Base-by-base conservation (phyloP, 1,284 basidiomycete genomes). In the Rhizoctonia solani region DNA sequence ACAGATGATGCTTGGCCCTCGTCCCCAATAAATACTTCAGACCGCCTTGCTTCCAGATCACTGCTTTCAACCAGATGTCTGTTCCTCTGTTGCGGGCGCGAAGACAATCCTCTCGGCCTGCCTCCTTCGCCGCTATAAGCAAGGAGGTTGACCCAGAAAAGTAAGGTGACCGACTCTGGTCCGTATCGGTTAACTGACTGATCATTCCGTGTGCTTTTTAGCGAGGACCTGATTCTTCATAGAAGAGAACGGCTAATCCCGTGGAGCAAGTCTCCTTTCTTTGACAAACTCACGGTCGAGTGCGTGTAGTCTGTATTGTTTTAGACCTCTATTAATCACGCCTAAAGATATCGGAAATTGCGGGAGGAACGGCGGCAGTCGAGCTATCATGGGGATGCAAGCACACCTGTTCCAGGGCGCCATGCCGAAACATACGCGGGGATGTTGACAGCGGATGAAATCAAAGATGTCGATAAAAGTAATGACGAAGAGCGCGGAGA, bases 401-500 rank as follows among this genome's bases (percentile, higher is more conserved):
- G 13, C 50, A 16, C 23, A 4, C 49, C 47, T 19, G 34, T 19
- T 4, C 59, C 59, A 25, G 21, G 25, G 27, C 23, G 44, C 30
- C 30, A 23, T 4, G 44, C 34, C 16, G 34, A 30, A 16, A 14
- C 47, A 1, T 63, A 63, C 25, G 47, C 32, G 30, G 59, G 59
- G 6, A 63, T 63, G 59, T 23, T 63, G 49, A 63, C 59, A 9
- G 59, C 59, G 16, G 59, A 63, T 27, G 59, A 63, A 63, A 52
- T 30, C 37, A 54, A 66, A 19, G 52, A 54, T 34, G 63, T 54
- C 23, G 50, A 66, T 23, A 54, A 47, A 29, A 66, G 63, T 30
- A 63, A 63, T 19, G 63, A 66, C 52, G 63, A 66, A 23, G 63
- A 66, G 41, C 52, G 52, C 14, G 63, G 63, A 23, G 63, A 66